Evolutionary conservation across 768 basidiomycete genomes (phyloP), one percentile per base, ranked within the genome.

Genomic region (Boletellus ananas): DNA sequence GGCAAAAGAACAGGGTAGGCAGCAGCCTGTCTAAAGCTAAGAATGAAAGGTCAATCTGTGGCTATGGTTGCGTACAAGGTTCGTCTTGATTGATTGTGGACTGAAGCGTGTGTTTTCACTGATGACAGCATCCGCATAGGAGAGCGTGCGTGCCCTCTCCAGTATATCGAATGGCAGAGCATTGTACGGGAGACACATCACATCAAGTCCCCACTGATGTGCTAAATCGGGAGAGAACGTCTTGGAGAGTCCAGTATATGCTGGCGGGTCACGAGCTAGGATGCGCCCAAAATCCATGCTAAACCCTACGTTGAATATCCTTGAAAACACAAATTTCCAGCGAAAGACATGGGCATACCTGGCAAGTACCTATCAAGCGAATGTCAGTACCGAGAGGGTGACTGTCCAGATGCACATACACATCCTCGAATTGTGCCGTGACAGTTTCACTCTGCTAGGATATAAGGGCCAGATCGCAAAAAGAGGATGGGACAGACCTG

Each of bases 1-100:
- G 84, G 84, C n/a, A 86, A 62, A 18, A 86, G 72, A 29, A 86
- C 68, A 3, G 84, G 84, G 54, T 80, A 83, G 34, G 77, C 81
- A 20, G 82, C 75, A 17, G 79, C 68, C 83, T 83, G 56, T 47
- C 35, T 23, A 51, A 46, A 45, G 33, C 37, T 58, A 29, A 49
- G 49, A 42, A 45, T 42, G 21, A 33, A 43, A 13, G 5, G 42
- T 31, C 61, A 18, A 27, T 33, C 39, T 12, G 12, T 16, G 35
- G 39, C 17, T 35, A 53, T 43, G 38, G 34, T 31, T 34, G 55
- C 75, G 47, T 51, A 83, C 83, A 55, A 83, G 58, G 36, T 70
- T 72, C 11, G 68, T 58, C 57, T 72, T 71, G 34, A 83, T 54
- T 9, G 78, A 73, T 13, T 68, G 62, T 0, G 79, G 78, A 10